Percentiles rank a stretch among this genome's conserved stretches.
Conservation (phyloP, 169 alveolate genomes). For the Theileria sp. region DNA sequence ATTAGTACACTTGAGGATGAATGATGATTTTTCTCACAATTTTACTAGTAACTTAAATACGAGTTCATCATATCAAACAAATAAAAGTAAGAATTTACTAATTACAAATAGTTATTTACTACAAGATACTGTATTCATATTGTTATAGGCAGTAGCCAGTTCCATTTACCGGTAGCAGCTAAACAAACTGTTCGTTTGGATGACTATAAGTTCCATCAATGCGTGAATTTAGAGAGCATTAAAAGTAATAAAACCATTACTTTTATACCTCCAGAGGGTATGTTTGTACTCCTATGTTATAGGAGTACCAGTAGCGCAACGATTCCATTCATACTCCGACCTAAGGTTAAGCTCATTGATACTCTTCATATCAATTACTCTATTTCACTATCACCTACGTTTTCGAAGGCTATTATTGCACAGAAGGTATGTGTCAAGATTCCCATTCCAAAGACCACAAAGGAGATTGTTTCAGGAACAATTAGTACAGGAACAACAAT, state of each 20-base stretch:
- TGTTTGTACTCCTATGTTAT: slow-evolving; percentile 27
- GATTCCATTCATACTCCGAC: slow-evolving; percentile 37
- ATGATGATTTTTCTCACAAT: slow-evolving; percentile 5
- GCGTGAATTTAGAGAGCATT: slow-evolving; percentile 25
- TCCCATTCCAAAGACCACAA: slow-evolving; percentile 49
- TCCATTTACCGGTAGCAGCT: slow-evolving; percentile 47
- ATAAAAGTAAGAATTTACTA: not conserved
- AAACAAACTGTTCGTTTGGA: slow-evolving; percentile 16
- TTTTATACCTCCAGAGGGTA: slow-evolving; percentile 44
- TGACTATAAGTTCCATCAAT: slow-evolving; percentile 56
- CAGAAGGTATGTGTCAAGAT: slow-evolving; percentile 18
- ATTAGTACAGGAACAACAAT: slow-evolving; percentile 15
- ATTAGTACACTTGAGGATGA: slow-evolving; percentile 11
- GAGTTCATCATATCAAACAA: not conserved
- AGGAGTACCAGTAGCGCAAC: slow-evolving; percentile 9
- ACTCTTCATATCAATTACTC: slow-evolving; percentile 25
- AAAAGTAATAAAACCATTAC: not conserved
- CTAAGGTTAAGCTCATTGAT: slow-evolving; percentile 27
- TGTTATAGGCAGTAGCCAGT: slow-evolving; percentile 9
- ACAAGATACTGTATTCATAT: too few relatives aligned
- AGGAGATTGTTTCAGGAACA: slow-evolving; percentile 25
- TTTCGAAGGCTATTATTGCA: slow-evolving; percentile 22
- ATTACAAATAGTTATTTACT: not conserved
- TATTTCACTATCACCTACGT: slow-evolving; percentile 25
- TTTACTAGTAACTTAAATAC: not conserved